Base-by-base conservation (phyloP, 2,329 filamentous ascomycete species). In the Trichophyton benhamiae region DNA sequence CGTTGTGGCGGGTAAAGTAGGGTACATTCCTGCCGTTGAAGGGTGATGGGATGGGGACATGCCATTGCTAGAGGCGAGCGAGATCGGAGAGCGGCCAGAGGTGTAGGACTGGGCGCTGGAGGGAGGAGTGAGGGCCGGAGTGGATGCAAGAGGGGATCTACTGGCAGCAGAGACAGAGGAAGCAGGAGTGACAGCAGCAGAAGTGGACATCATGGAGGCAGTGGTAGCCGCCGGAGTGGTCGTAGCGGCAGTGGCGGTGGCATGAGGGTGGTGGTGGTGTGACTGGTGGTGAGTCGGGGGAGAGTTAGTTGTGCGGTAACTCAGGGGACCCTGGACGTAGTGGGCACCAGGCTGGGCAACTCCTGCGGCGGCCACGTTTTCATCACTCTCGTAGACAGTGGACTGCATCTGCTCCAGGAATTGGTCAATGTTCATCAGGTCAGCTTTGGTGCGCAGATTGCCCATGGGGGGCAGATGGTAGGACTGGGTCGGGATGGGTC, bases 381-480 rank as follows among this genome's bases (percentile, higher is more conserved):
- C 89, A 61, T 91, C 86, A 73, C 87, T 95, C 77, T 97, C 94
- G 72, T 97, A 97, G 57, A 97, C 90, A 53, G 92, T 96, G 66
- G 87, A 86, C 76, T 96, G 91, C 81, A 97, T 92, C 76, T 96
- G 90, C 76, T 96, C 91, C 61, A 99, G 83, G 73, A 97, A 89
- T 71, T 91, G 88, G 73, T 97, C 94, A 70, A 97, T 91, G 72
- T 95, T 91, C 72, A 95, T 79, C 49, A 99, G 80, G 72, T 99
- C 94, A 72, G 85, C 91, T 82, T 97, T 96, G 57, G 91, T 96
- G 70, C 92, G 86, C 61, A 95, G 82, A 69, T 91, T 95, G 57
- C 86, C 85, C 79, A 95, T 90, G 8, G 91, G 85, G 60, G 94
- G 89, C 63, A 96, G 81, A 65, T 90, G 89, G 77, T 96, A 96